Conservation (phyloP, 345 rosid species). For the Pugionium dolabratum region DNA sequence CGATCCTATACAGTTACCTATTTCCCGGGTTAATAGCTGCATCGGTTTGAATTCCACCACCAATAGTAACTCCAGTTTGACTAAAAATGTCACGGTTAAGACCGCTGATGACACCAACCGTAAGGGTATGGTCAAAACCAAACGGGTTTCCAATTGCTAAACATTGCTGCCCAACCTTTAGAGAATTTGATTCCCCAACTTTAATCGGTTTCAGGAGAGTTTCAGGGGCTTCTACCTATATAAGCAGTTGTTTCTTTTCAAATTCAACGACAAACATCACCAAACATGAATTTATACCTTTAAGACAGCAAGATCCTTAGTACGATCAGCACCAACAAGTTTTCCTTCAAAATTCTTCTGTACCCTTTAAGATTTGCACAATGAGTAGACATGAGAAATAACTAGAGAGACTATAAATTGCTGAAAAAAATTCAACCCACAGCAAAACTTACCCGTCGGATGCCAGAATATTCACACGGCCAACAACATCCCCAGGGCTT, state of each 20-base stretch:
- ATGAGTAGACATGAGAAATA: conserved; percentile 27
- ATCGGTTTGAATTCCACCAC: conserved; percentile 98
- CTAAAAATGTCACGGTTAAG: conserved; percentile 89
- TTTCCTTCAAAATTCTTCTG: conserved; percentile 93
- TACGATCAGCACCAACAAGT: conserved; percentile 87
- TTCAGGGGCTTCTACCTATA: conserved; percentile 77
- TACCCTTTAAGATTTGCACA: conserved; percentile 50
- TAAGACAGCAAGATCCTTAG: conserved; percentile 93
- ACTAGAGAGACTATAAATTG: conserved; percentile 1
- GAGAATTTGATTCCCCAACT: conserved; percentile 70
- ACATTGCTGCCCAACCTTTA: conserved; percentile 93
- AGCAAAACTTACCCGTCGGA: conserved; percentile 75
- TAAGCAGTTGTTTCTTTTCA: conserved; percentile 25
- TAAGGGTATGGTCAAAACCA: conserved; percentile 96
- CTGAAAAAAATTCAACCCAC: neutral
- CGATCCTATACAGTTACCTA: conserved; percentile 49
- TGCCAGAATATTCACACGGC: conserved; percentile 85
- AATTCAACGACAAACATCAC: neutral
- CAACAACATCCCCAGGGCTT: conserved; percentile 75
- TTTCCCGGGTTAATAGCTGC: conserved; percentile 99
- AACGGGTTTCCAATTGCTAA: conserved; percentile 96
- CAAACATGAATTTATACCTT: conserved; percentile 40
- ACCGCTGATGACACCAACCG: conserved; percentile 92
- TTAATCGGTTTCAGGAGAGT: conserved; percentile 72
- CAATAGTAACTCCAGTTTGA: conserved; percentile 85